Base-by-base conservation (phyloP, 441 rosid species). In the Rhodomyrtus psidioides region DNA sequence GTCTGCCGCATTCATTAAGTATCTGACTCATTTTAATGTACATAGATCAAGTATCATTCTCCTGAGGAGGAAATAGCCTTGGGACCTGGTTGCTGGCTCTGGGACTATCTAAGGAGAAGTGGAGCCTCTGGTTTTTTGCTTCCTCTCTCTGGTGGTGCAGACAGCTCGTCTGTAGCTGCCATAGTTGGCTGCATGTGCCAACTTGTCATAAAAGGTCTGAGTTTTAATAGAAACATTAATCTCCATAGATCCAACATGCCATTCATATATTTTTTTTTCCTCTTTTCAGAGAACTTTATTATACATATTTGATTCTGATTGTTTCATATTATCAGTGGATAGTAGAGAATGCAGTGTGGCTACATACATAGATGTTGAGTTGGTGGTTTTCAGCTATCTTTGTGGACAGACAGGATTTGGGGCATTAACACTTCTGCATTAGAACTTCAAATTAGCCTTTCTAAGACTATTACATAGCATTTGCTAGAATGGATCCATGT, bases 121-220 rank as follows among this genome's bases (percentile, higher is more conserved):
- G 97, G 99, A 56, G 99, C 99, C 87, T 96, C 99, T 75, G 99
- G 99, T 44, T 97, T 96, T 91, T 90, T 97, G 92, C 98, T 97
- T 88, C 99, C 99, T n/a, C 99, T 96, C 84, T 97, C 99, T 89
- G 99, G 99, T 34, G 99, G 99, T 17, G 99, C 99, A 87, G 99
- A 97, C 87, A 96, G 99, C 91, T 97, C 99, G 81, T 93, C 98
- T 54, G 99, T 97, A 60, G 99, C 98, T 87, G 99, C 99, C 85
- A 97, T 97, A 84, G 99, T 97, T 91, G 99, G 99, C 79, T 95
- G 98, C 93, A 97, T 97, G 99, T 95, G 99, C 91, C 99, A 97
- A 88, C 95, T 97, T 87, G 98, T 96, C 82, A 94, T 97, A 75
- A 94, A 95, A 95, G 99, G 99, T 97, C 75, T n/a, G 85, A 86